These are phyloP conservation scores for Chaetomiaceae sp. DNA, from an alignment of 2,329 filamentous ascomycete genomes.

Conservation along the genomic window DNA sequence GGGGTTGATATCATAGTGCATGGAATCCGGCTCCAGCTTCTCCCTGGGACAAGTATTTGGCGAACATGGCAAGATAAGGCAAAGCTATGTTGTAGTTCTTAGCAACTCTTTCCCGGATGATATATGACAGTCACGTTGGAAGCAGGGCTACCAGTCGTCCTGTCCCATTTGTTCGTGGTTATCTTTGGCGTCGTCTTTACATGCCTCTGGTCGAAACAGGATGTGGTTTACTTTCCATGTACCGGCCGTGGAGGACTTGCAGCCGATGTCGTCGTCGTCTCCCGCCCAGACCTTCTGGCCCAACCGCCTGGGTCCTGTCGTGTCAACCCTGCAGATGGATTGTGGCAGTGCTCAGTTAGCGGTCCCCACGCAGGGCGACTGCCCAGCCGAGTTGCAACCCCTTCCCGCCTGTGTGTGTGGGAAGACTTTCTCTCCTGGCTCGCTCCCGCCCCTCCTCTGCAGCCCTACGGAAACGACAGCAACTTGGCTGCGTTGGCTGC, in stretches of 20 bases:
- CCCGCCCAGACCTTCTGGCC: background rate
- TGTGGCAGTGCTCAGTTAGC: constrained; percentile 20
- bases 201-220: too few relatives aligned
- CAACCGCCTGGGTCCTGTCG: background rate
- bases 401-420: background rate
- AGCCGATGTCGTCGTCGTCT: too few relatives aligned
- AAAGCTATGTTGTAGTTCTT: background rate
- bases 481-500: constrained; percentile 14
- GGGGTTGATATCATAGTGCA: constrained; percentile 19
- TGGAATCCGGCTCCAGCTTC: constrained; percentile 11
- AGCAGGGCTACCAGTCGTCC: background rate
- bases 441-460: constrained; percentile 3
- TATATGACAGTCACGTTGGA: constrained; percentile 9
- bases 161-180: too few relatives aligned
- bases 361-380: background rate
- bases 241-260: too few relatives aligned
- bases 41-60: constrained; percentile 1
- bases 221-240: too few relatives aligned
- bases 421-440: background rate
- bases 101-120: background rate
- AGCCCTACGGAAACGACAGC: constrained; percentile 15
- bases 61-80: background rate
- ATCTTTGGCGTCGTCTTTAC: too few relatives aligned
- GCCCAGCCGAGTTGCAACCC: background rate
- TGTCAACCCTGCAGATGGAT: constrained; percentile 13